Base-by-base conservation (phyloP, 1,284 basidiomycete genomes). In the Trametes hirsuta region DNA sequence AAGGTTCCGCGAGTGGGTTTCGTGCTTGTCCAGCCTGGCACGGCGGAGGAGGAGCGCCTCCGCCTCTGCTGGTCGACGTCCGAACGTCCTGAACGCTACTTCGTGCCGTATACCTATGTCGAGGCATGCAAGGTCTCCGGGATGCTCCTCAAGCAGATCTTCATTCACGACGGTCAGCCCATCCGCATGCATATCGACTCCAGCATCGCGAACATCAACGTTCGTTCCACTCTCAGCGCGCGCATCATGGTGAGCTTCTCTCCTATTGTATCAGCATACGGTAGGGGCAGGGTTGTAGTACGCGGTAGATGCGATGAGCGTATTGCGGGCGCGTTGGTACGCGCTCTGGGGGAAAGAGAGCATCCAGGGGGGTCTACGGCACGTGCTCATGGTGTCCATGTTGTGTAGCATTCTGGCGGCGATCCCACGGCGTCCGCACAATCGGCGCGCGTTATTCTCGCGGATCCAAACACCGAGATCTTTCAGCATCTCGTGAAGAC, bases 1-100 rank as follows among this genome's bases (percentile, higher is more conserved):
- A 91, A 91, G 73, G 86, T 92, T 0, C 91, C 90, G 6, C 81
- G 88, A 30, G 82, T 83, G 65, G 91, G 90, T 5, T 91, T 85
- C 66, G 78, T 93, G 50, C 78, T 93, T 42, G 80, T 88, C n/a
- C 82, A 88, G 57, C 83, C 82, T 6, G 84, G 83, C 6, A 87
- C 86, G 2, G 66, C 80, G 0, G 90, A 93, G 72, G 88, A 85
- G 65, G 83, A 87, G 65, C 87, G 90, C 25, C 83, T 93, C 45
- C 81, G 84, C 41, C 73, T 83, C 34, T 90, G 87, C 66, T 91
- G 90, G 88, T 79, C 78, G 22, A 84, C 78, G 55, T 50, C 73
- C 1, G 88, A 91, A 63, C 77, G 88, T 58, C 90, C 90, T 8
- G 85, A 89, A 37, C 78, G 90, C 53, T 82, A 84, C 71, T 89